These are phyloP conservation scores for Pythium insidiosum DNA, from an alignment of 352 stramenopile species.

Conservation along the genomic window DNA sequence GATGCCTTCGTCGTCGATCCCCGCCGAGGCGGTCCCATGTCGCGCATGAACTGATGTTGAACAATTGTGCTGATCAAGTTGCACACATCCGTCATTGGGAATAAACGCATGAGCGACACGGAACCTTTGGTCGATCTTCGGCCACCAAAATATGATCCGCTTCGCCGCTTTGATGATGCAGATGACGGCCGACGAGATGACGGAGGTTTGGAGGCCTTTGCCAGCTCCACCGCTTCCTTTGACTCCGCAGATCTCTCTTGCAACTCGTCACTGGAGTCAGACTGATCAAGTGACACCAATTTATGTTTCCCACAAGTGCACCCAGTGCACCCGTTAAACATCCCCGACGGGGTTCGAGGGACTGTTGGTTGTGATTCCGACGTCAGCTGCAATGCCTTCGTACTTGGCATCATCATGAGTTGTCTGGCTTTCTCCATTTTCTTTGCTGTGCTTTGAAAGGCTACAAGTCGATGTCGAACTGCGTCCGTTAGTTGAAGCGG, in stretches of 20 bases:
- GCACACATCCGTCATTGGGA: constrained; percentile 48
- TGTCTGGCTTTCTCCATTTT: constrained; percentile 34
- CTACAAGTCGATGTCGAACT: constrained; percentile 18
- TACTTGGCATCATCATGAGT: constrained; percentile 24
- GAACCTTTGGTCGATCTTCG: constrained; percentile 20
- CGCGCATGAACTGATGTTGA: constrained; percentile 53
- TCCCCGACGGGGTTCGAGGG: too few species aligned
- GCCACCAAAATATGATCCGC: not conserved
- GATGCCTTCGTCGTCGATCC: constrained; percentile 8
- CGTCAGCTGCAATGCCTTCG: not conserved
- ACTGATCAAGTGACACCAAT: too few species aligned
- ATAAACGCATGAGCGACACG: constrained; percentile 24
- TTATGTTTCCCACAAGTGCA: too few species aligned
- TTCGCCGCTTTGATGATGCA: not conserved
- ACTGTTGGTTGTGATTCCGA: too few species aligned
- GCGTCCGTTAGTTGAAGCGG: constrained; percentile 13
- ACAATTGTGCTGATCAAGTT: constrained; percentile 50
- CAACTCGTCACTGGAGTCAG: constrained; percentile 13
- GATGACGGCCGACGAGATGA: constrained; percentile 11
- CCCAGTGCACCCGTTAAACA: too few species aligned
- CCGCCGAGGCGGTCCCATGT: constrained; percentile 14
- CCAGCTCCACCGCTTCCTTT: too few species aligned
- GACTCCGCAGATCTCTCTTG: too few species aligned
- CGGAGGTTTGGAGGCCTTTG: constrained; percentile 15
- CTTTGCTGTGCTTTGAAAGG: constrained; percentile 34